These are phyloP conservation scores for Purpureocillium lavendulum DNA, from an alignment of 2,329 filamentous ascomycete genomes.

Conservation along the genomic window DNA sequence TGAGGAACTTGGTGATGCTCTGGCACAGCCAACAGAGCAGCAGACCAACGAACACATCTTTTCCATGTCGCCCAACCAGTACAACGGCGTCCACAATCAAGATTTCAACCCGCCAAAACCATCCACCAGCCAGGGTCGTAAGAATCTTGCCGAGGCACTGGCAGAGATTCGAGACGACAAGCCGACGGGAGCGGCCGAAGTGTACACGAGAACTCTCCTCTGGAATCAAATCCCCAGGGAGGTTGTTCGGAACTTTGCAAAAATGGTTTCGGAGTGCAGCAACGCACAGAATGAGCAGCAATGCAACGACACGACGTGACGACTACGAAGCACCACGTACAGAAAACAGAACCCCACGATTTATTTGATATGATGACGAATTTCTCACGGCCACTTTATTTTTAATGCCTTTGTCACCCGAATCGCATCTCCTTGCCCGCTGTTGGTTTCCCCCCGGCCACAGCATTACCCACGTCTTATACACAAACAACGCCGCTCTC, in stretches of 20 bases:
- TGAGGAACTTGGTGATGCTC: slow-evolving; percentile 56
- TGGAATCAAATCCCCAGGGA: slow-evolving; percentile 92
- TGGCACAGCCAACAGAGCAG: slow-evolving; percentile 70
- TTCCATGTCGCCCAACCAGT: slow-evolving; percentile 76
- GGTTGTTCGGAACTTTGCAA: slow-evolving; percentile 85
- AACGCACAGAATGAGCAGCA: slow-evolving; percentile 33
- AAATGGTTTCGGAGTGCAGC: slow-evolving; percentile 76
- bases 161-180: slow-evolving; percentile 69
- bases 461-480: not conserved
- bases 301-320: slow-evolving; percentile 34
- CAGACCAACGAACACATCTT: slow-evolving; percentile 87
- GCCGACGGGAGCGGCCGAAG: slow-evolving; percentile 65
- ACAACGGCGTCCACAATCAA: slow-evolving; percentile 63
- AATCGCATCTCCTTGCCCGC: no score
- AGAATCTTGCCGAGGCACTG: slow-evolving; percentile 73
- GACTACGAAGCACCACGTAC: slow-evolving; percentile 20
- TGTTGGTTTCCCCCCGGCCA: slow-evolving; percentile 11
- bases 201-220: slow-evolving; percentile 85
- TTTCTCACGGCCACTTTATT: slow-evolving; percentile 12
- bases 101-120: slow-evolving; percentile 54
- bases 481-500: not conserved
- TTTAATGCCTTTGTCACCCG: slow-evolving; percentile 21
- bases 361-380: slow-evolving; percentile 25
- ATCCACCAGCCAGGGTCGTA: slow-evolving; percentile 54
- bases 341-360: slow-evolving; percentile 10